Evolutionary conservation across 805 yeast genomes (phyloP).

Genomic region (Metschnikowia lochheadii): DNA sequence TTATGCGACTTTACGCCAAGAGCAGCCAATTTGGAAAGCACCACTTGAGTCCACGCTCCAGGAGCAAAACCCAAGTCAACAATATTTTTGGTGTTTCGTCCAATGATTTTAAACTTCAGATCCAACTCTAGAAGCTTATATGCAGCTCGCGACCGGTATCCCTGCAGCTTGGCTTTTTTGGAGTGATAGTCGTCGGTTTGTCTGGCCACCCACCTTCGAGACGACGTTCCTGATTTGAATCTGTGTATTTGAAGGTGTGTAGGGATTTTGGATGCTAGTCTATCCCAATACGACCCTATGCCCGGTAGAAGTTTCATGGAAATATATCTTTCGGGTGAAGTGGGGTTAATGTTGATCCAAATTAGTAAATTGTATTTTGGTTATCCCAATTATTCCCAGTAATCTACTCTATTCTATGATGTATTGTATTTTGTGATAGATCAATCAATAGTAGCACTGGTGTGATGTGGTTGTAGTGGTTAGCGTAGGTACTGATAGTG

Average conservation of each 20-base stretch:
- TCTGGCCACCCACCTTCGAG: constrained; percentile 64
- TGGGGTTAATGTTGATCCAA: too few relatives aligned
- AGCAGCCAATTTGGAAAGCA: constrained; percentile 15
- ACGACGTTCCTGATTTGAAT: constrained; percentile 15
- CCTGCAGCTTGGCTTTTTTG: constrained; percentile 57
- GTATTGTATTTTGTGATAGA: too few relatives aligned
- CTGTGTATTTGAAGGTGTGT: not conserved
- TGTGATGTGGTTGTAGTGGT: not conserved
- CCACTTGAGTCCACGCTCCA: constrained; percentile 32
- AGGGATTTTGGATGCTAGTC: not conserved
- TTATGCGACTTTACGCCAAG: constrained; percentile 6
- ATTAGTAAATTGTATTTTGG: too few relatives aligned
- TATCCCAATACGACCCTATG: not conserved
- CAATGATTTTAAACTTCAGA: constrained; percentile 56
- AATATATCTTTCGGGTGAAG: too few relatives aligned
- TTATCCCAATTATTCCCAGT: too few relatives aligned
- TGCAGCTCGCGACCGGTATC: constrained; percentile 83
- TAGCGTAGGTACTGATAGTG: not conserved
- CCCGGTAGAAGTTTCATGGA: not conserved
- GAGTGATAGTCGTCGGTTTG: constrained; percentile 64
- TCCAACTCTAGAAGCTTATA: constrained; percentile 79
- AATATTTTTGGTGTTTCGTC: constrained; percentile 49
- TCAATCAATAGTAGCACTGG: not conserved
- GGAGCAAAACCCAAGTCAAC: constrained; percentile 64
- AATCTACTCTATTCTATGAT: too few relatives aligned